Evolutionary conservation across 345 rosid species (phyloP).

Genomic region (Cochlearia excelsa): DNA sequence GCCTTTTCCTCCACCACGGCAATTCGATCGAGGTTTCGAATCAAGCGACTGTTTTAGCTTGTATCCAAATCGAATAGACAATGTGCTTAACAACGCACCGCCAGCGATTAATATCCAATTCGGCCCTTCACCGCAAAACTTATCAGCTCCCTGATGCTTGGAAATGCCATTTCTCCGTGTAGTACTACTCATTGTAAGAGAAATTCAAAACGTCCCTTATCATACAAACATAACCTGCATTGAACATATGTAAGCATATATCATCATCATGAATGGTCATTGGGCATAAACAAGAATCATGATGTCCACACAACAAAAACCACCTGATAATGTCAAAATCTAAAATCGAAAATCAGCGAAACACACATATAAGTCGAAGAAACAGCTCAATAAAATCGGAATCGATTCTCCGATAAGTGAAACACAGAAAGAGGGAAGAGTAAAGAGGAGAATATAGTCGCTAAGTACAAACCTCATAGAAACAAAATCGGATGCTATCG

Average conservation of each 20-base stretch:
- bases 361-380: neutral
- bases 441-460: too few species aligned
- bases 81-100: constrained; percentile 82
- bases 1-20: constrained; percentile 46
- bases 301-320: neutral
- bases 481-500: too few species aligned
- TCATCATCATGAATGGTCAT: neutral
- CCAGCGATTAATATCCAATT: constrained; percentile 91
- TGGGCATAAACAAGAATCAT: constrained; percentile 2
- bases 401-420: too few species aligned
- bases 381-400: too few species aligned
- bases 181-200: constrained; percentile 53
- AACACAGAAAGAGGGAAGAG: too few species aligned
- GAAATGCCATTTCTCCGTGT: constrained; percentile 42
- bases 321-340: neutral
- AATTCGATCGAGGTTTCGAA: constrained; percentile 44
- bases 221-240: constrained; percentile 60
- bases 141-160: constrained; percentile 52
- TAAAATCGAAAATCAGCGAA: neutral
- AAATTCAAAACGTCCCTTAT: constrained; percentile 30
- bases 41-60: constrained; percentile 75
- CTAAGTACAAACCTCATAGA: too few species aligned
- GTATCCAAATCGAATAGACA: constrained; percentile 82
- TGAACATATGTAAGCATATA: constrained; percentile 14
- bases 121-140: constrained; percentile 52